phyloP scores from a whole-genome alignment of 2,329 filamentous ascomycete genomes.

The Aspergillus calidoustus region DNA sequence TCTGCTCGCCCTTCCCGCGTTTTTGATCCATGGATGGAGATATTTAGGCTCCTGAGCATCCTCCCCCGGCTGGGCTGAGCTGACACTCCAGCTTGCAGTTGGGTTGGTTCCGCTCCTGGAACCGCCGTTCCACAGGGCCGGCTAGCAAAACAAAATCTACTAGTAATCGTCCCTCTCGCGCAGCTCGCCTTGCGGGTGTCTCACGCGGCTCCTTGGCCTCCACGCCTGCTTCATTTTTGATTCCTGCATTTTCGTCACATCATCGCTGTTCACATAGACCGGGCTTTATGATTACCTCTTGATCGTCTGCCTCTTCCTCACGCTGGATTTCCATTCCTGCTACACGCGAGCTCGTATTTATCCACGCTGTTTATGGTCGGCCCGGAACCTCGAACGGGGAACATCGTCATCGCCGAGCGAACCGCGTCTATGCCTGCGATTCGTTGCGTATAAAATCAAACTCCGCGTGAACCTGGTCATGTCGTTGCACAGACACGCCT shows the following conservation, averaged over 20 bases:
- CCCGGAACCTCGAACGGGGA: conserved; percentile 14
- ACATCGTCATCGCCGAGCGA: conserved; percentile 13
- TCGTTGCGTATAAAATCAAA: conserved; percentile 12
- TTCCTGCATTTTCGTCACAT: conserved; percentile 1
- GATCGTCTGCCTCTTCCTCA: background rate
- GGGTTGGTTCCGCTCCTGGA: conserved; percentile 28
- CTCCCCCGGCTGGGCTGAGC: background rate
- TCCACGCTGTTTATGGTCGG: conserved; percentile 1
- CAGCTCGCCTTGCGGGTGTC: conserved; percentile 16
- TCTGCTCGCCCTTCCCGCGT: background rate
- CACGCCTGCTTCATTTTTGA: conserved; percentile 2
- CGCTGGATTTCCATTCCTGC: background rate
- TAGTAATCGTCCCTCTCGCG: conserved; percentile 7
- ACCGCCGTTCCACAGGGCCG: conserved; percentile 15
- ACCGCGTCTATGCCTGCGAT: conserved; percentile 16
- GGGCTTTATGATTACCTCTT: conserved; percentile 6
- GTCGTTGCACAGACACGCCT: conserved; percentile 35
- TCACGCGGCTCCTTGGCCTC: conserved; percentile 19
- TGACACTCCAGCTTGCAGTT: conserved; percentile 6
- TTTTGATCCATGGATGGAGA: conserved; percentile 15
- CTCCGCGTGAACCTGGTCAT: conserved; percentile 30
- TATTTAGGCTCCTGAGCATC: background rate
- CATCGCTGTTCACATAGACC: background rate
- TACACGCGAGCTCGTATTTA: background rate
- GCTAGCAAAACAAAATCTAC: conserved; percentile 18